Evolutionary conservation across 768 basidiomycete species (phyloP).

Genomic region (Trametes gibbosa): DNA sequence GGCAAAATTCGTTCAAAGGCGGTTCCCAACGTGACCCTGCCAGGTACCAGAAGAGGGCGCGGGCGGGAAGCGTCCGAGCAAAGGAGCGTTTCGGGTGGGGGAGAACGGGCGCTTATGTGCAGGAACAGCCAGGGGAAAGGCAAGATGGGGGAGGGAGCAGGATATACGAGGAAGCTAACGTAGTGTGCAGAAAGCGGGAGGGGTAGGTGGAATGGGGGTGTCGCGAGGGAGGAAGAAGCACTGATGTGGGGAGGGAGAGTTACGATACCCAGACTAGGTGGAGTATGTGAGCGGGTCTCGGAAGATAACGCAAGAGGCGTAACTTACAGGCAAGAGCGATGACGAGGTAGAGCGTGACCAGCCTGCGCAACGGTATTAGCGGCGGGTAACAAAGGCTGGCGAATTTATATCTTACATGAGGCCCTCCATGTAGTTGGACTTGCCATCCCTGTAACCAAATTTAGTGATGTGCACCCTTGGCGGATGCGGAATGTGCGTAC

Average conservation of each 20-base stretch:
- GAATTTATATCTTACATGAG: conserved; percentile 50
- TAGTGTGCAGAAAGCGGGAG: neutral
- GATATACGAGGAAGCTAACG: neutral
- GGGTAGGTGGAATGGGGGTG: neutral
- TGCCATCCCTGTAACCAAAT: conserved; percentile 56
- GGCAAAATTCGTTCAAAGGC: too few species aligned
- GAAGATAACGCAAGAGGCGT: neutral
- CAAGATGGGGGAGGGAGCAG: neutral
- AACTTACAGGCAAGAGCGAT: conserved; percentile 75
- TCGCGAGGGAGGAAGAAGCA: neutral
- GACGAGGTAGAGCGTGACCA: conserved; percentile 70
- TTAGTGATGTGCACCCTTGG: neutral
- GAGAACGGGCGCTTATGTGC: neutral
- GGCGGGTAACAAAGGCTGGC: conserved; percentile 3
- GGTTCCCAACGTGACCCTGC: too few species aligned
- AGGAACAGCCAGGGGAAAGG: neutral
- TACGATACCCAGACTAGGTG: conserved; percentile 46
- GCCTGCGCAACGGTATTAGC: conserved; percentile 14
- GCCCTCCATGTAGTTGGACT: conserved; percentile 92
- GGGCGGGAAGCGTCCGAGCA: neutral
- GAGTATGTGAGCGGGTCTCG: conserved; percentile 3
- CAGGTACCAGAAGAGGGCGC: neutral
- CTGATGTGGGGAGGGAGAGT: neutral
- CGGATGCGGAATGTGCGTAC: neutral
- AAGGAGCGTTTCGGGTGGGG: conserved; percentile 11